A percentile compares a stretch with the other conserved stretches of the same genome.
Evolutionary conservation across 768 basidiomycete species (phyloP).

Genomic region (Amanita rubescens): DNA sequence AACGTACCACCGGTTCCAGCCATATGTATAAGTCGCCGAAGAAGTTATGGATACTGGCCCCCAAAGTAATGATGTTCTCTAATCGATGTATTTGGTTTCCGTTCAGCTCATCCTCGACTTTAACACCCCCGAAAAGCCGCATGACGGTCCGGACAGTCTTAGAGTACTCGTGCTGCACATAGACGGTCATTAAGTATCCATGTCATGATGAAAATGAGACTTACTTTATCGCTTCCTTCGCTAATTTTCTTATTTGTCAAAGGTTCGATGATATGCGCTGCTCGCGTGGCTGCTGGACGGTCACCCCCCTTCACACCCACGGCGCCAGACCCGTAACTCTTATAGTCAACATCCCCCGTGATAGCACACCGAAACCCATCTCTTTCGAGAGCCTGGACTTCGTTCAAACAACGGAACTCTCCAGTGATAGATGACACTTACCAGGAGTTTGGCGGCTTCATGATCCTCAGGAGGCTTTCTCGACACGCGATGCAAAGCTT

Average conservation of each 20-base stretch:
- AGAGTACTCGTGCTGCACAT: background rate
- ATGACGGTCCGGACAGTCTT: background rate
- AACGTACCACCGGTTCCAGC: background rate
- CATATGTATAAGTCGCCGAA: constrained; percentile 16
- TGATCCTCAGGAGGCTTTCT: background rate
- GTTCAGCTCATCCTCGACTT: constrained; percentile 15
- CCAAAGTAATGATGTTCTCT: constrained; percentile 26
- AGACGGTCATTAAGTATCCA: background rate
- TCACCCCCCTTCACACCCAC: background rate
- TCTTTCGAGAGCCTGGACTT: background rate
- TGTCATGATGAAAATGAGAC: background rate
- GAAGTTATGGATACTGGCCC: constrained; percentile 8
- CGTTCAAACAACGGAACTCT: background rate
- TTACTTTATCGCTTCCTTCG: background rate
- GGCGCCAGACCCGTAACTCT: background rate
- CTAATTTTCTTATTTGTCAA: background rate
- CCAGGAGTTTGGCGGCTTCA: background rate
- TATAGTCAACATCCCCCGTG: background rate
- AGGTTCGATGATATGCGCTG: background rate
- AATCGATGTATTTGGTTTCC: constrained; percentile 23
- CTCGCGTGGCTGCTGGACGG: background rate
- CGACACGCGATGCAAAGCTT: background rate
- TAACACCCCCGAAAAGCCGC: background rate
- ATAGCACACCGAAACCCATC: background rate
- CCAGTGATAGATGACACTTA: background rate